Conservation (phyloP, 1,284 basidiomycete genomes). For the Cerrena zonata region DNA sequence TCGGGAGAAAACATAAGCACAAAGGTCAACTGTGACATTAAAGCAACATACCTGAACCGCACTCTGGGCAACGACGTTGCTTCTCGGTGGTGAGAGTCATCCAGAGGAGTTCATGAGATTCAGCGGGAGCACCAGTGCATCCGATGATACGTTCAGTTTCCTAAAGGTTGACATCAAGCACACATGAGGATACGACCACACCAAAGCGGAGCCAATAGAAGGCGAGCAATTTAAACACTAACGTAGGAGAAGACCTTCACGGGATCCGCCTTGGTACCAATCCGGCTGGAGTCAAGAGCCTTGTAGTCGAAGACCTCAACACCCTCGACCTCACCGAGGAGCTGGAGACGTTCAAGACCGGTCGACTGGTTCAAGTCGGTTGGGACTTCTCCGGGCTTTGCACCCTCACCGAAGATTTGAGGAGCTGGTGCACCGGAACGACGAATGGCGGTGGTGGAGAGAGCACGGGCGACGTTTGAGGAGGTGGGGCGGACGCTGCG, state of each 20-base stretch:
- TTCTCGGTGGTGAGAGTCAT: conserved; percentile 64
- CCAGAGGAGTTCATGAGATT: conserved; percentile 89
- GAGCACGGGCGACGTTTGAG: conserved; percentile 36
- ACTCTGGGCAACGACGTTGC: conserved; percentile 81
- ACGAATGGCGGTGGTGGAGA: conserved; percentile 50
- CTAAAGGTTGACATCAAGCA: conserved; percentile 36
- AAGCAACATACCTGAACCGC: conserved; percentile 66
- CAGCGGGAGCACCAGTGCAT: conserved; percentile 86
- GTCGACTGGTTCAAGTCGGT: conserved; percentile 89
- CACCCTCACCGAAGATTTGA: conserved; percentile 68
- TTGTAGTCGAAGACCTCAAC: conserved; percentile 87
- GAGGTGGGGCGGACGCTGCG: conserved; percentile 27
- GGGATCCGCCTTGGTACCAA: conserved; percentile 86
- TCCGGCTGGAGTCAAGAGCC: conserved; percentile 79
- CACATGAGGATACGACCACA: not conserved
- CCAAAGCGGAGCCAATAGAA: conserved; percentile 10
- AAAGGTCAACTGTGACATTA: conserved; percentile 1
- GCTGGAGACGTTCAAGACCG: conserved; percentile 92
- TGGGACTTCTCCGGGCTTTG: conserved; percentile 73
- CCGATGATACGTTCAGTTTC: conserved; percentile 78
- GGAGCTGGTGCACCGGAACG: conserved; percentile 55
- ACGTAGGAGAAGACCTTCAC: conserved; percentile 86
- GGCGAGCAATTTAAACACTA: conserved; percentile 30
- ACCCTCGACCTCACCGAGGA: conserved; percentile 84
- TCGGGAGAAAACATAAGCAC: conserved; percentile 8